Percentiles rank a stretch among this genome's conserved stretches.
Conservation (phyloP, 495 filamentous ascomycete species). For the Penicillium angulare region DNA sequence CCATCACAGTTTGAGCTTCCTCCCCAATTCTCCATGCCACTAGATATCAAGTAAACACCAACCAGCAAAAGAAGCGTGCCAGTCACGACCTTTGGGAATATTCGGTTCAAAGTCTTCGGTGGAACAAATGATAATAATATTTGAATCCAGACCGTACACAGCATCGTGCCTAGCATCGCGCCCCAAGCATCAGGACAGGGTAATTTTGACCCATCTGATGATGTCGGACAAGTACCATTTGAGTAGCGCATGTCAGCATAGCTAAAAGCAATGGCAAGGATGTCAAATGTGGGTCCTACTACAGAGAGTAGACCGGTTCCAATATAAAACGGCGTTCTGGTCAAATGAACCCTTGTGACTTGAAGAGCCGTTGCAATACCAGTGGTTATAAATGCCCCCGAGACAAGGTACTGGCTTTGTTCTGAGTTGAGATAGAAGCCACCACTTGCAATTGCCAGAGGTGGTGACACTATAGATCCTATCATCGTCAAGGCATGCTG, state of each 20-base stretch:
- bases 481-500: conserved; percentile 64
- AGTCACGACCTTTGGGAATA: conserved; percentile 83
- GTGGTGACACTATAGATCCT: conserved; percentile 62
- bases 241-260: conserved; percentile 74
- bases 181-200: conserved; percentile 82
- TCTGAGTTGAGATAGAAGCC: conserved; percentile 61
- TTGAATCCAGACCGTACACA: conserved; percentile 48
- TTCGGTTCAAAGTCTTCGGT: conserved; percentile 59
- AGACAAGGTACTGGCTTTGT: conserved; percentile 74
- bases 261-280: conserved; percentile 74
- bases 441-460: conserved; percentile 68
- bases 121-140: conserved; percentile 40
- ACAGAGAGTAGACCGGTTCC: conserved; percentile 82
- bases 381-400: conserved; percentile 77
- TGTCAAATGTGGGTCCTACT: conserved; percentile 77
- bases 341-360: conserved; percentile 77
- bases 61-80: conserved; percentile 72
- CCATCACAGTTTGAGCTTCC: conserved; percentile 63
- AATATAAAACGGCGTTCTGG: conserved; percentile 72
- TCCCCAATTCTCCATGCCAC: conserved; percentile 76
- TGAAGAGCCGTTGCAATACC: conserved; percentile 77
- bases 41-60: conserved; percentile 67
- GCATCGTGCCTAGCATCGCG: conserved; percentile 71
- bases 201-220: conserved; percentile 57
- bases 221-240: conserved; percentile 68